phyloP scores from a whole-genome alignment of 768 basidiomycete species.

The Psilocybe cyanescens region DNA sequence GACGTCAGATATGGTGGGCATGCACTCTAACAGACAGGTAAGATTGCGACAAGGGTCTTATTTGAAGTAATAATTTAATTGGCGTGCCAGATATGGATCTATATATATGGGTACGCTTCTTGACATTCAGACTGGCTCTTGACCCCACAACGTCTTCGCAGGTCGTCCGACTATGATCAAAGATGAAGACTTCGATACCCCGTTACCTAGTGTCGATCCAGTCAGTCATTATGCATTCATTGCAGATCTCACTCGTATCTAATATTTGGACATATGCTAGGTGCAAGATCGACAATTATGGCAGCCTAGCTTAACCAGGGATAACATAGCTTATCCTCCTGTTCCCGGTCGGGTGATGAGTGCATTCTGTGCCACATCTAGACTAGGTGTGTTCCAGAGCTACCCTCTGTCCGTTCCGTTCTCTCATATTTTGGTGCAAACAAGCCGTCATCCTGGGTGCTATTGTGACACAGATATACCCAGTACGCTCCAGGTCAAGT shows the following conservation, averaged over 20 bases:
- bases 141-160: slow-evolving; percentile 22
- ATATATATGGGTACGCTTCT: slow-evolving; percentile 66
- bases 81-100: slow-evolving; percentile 54
- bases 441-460: slow-evolving; percentile 69
- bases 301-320: slow-evolving; percentile 47
- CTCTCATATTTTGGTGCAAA: background rate
- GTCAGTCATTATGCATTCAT: slow-evolving; percentile 37
- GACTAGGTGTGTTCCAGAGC: slow-evolving; percentile 48
- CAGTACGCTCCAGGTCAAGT: slow-evolving; percentile 53
- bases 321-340: slow-evolving; percentile 47
- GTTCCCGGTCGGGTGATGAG: slow-evolving; percentile 53
- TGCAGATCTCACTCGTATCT: slow-evolving; percentile 2
- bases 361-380: slow-evolving; percentile 58
- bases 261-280: slow-evolving; percentile 34
- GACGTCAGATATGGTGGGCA: slow-evolving; percentile 82
- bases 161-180: slow-evolving; percentile 72
- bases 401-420: background rate
- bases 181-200: slow-evolving; percentile 72
- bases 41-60: slow-evolving; percentile 16
- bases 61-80: background rate
- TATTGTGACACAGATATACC: slow-evolving; percentile 72
- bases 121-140: slow-evolving; percentile 8
- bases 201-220: slow-evolving; percentile 57
- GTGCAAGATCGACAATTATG: slow-evolving; percentile 61
- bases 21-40: slow-evolving; percentile 76